Conservation (phyloP, 2,329 filamentous ascomycete genomes). For the Truncatella angustata region DNA sequence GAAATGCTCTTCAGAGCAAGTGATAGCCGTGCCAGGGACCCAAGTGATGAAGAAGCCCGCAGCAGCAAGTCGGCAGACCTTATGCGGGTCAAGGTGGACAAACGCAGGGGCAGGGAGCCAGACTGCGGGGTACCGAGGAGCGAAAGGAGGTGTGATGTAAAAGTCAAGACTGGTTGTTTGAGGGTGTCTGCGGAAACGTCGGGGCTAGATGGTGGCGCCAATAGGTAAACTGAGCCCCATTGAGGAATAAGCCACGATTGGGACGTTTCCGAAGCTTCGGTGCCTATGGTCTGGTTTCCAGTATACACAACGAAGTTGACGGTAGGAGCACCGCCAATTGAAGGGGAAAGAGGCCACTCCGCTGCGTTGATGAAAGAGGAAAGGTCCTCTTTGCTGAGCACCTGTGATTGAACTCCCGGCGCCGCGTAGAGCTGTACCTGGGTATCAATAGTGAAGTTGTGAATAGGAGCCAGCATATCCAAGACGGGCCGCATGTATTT, state of each 20-base stretch:
- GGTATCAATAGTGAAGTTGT: slow-evolving; percentile 93
- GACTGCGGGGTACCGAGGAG: slow-evolving; percentile 81
- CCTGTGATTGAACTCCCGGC: slow-evolving; percentile 59
- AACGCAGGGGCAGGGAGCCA: slow-evolving; percentile 79
- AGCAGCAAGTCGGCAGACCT: slow-evolving; percentile 81
- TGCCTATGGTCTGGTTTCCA: slow-evolving; percentile 69
- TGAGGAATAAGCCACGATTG: slow-evolving; percentile 89
- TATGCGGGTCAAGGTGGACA: slow-evolving; percentile 83
- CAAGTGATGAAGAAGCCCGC: slow-evolving; percentile 88
- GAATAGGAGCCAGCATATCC: slow-evolving; percentile 75
- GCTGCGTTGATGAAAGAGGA: slow-evolving; percentile 96
- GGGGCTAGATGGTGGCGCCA: slow-evolving; percentile 44
- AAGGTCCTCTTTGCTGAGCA: slow-evolving; percentile 80
- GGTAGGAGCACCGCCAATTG: slow-evolving; percentile 88
- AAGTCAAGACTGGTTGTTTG: slow-evolving; percentile 79
- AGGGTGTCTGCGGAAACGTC: slow-evolving; percentile 66
- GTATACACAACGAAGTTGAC: slow-evolving; percentile 95
- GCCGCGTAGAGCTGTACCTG: slow-evolving; percentile 94
- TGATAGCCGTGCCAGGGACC: slow-evolving; percentile 85
- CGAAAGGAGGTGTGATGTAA: slow-evolving; percentile 85
- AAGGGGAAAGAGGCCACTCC: slow-evolving; percentile 94
- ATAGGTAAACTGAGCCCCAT: slow-evolving; percentile 74
- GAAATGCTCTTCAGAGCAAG: slow-evolving; percentile 84
- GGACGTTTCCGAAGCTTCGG: slow-evolving; percentile 38
- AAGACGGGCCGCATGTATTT: slow-evolving; percentile 82